Base-by-base conservation (phyloP, 257 asterid species). In the Lycium ferocissimum region DNA sequence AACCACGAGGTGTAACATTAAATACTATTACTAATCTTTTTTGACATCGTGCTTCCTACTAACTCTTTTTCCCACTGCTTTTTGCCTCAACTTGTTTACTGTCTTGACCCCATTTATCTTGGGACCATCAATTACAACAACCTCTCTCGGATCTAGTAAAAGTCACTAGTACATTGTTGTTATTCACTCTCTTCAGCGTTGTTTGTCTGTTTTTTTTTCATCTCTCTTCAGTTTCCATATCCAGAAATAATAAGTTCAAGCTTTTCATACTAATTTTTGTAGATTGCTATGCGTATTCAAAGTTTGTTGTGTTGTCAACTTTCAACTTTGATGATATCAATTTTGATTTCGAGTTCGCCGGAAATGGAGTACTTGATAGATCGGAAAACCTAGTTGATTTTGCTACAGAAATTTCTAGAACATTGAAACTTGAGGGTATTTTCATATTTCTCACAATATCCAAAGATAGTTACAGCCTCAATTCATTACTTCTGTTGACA, bases 271-370 rank as follows among this genome's bases (percentile, higher is more conserved):
- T 40, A 40, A 4, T 40, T 40, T 40, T 40, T 40, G 6, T 6
- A 40, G 5, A 40, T 40, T 40, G 5, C 6, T 40, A 3, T 40
- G 45, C 6, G 45, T 40, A 40, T 40, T 40, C 6, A 40, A 40
- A 40, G 33, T 26, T 26, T 26, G 33, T 26, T 26, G 33, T 26
- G 33, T 26, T 26, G 33, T 26, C 1, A 26, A 26, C 33, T 26
- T 26, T 26, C 33, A 26, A 26, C 33, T 92, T 91, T 85, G 63
- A 71, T 17, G 87, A 88, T 12, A 17, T 84, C 49, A 80, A 85
- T 4, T 92, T 93, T 14, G 93, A 90, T 88, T 92, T 93, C 63
- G 91, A 84, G 62, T 92, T 90, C 82, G 89, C 93, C 7, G 83
- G 89, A 71, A 17, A 69, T 47, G 83, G 84, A 59, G 92, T 86